phyloP scores from a whole-genome alignment of 2,329 filamentous ascomycete species.

The Alternaria solani region DNA sequence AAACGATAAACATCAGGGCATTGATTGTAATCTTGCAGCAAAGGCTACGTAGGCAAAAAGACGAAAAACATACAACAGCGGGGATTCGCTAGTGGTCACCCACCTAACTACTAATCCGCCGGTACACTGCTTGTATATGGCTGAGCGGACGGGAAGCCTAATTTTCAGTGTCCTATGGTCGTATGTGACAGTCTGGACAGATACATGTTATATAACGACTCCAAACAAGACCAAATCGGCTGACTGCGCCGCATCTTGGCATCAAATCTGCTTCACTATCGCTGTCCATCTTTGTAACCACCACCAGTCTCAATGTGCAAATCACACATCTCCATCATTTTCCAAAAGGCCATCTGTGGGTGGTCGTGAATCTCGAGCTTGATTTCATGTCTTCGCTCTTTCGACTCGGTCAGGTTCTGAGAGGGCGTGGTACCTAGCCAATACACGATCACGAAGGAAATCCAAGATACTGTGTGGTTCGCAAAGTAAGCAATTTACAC shows the following conservation, averaged over 20 bases:
- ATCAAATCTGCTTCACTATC: conserved; percentile 1
- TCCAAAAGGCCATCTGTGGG: not conserved
- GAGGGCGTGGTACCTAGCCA: conserved; percentile 16
- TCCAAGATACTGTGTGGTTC: conserved; percentile 31
- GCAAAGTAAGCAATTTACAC: conserved; percentile 22
- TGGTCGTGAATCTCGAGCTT: not conserved
- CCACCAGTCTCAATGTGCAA: not conserved
- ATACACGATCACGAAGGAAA: conserved; percentile 27
- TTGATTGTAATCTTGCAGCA: too few relatives aligned
- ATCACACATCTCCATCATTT: not conserved
- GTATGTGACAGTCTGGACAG: too few relatives aligned
- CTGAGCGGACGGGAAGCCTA: too few relatives aligned
- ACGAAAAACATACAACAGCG: too few relatives aligned
- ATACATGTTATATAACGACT: too few relatives aligned
- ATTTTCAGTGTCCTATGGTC: too few relatives aligned
- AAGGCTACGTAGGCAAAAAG: too few relatives aligned
- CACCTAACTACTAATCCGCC: too few relatives aligned
- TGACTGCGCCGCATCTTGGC: conserved; percentile 13
- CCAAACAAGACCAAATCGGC: too few relatives aligned
- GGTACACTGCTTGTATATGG: too few relatives aligned
- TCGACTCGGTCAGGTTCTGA: conserved; percentile 26
- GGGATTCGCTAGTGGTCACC: too few relatives aligned
- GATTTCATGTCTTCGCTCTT: conserved; percentile 9
- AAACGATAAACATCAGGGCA: too few relatives aligned
- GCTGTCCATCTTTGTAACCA: conserved; percentile 1